A percentile compares a stretch with the other conserved stretches of the same genome.
Evolutionary conservation across 345 rosid genomes (phyloP).

Genomic region (Aegle marmelos): DNA sequence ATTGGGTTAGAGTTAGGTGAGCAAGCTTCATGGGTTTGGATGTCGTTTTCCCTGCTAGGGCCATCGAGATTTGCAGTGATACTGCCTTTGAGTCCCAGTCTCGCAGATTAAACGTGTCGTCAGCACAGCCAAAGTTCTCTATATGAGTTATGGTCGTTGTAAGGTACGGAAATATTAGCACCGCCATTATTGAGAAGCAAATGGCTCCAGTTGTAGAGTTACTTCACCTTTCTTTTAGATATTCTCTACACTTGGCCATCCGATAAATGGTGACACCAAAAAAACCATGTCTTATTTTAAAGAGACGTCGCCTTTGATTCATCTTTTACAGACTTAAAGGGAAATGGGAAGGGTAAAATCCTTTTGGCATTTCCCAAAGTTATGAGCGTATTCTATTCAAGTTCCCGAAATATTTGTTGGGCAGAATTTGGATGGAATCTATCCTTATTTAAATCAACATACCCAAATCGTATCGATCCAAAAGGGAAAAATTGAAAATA

Average conservation of each 20-base stretch:
- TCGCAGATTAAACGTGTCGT: not conserved
- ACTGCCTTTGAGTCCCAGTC: not conserved
- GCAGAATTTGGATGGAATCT: not conserved
- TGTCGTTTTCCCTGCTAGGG: not conserved
- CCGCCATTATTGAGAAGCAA: not conserved
- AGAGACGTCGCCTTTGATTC: not conserved
- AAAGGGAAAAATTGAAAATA: not conserved
- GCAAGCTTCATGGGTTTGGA: not conserved
- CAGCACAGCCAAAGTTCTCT: not conserved
- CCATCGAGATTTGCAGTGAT: not conserved
- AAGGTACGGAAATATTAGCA: not conserved
- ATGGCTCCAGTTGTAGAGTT: not conserved
- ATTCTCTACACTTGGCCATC: not conserved
- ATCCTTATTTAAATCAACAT: not conserved
- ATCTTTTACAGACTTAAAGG: no score
- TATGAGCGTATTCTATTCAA: not conserved
- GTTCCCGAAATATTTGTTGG: not conserved
- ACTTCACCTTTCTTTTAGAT: not conserved
- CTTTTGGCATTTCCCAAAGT: not conserved
- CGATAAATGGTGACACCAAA: not conserved
- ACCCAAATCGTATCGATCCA: not conserved
- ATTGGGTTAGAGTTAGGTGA: conserved; percentile 2
- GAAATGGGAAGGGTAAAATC: not conserved
- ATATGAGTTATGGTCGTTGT: not conserved
- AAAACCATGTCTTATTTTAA: not conserved